Conservation (phyloP, 192 early-diverging fungal species). For the Backusella tarrabulga region DNA sequence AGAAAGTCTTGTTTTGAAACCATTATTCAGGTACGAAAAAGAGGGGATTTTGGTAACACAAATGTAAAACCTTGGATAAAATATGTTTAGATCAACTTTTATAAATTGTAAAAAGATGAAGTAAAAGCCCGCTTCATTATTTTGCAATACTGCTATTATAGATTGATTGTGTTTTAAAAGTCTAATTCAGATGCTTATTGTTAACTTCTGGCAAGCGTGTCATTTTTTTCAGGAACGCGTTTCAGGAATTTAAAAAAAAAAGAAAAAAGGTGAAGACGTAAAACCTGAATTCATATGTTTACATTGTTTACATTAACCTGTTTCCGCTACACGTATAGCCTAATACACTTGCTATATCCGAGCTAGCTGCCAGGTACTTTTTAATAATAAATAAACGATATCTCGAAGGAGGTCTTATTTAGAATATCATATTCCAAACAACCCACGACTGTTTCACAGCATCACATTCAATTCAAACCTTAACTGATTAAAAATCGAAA, state of each 20-base stretch:
- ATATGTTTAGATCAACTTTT: background rate
- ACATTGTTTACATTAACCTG: no score
- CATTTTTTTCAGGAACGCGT: background rate
- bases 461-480: background rate
- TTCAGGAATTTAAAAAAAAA: background rate
- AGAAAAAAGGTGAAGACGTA: background rate
- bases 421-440: background rate
- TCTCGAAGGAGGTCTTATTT: background rate
- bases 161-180: background rate
- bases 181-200: background rate
- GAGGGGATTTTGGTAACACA: background rate
- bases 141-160: background rate
- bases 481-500: background rate
- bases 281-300: background rate
- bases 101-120: background rate
- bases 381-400: background rate
- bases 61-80: background rate
- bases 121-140: background rate
- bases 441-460: slow-evolving; percentile 1
- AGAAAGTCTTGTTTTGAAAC: background rate
- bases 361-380: background rate
- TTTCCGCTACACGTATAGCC: background rate
- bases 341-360: background rate
- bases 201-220: background rate
- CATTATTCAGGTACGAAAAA: slow-evolving; percentile 1